Evolutionary conservation across 495 filamentous ascomycete genomes (phyloP), one percentile per base, ranked within the genome.

Genomic region (Aspergillus heteromorphus): DNA sequence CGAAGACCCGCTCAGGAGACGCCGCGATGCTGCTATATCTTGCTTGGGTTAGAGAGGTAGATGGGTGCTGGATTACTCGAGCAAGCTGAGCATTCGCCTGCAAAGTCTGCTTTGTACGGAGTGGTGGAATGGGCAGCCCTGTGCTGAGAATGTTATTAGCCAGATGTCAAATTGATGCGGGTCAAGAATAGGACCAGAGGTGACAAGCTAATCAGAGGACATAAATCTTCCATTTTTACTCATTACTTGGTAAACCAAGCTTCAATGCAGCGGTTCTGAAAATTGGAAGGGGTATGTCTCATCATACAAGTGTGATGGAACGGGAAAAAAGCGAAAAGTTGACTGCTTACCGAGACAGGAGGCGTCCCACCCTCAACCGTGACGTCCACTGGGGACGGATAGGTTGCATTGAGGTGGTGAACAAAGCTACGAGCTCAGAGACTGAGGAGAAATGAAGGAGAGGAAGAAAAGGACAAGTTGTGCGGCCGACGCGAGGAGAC

Each of bases 251-350:
- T 57, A 65, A 59, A 40, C 61, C 67, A 71, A 72, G 79, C 79
- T 93, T 89, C 92, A 84, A 87, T 88, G 91, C 92, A 95, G 90
- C 91, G 91, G 91, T 96, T 96, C 91, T 84, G 75, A 62, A 59
- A 63, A 45, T 52, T 72, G 68, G 65, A 68, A 61, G 59, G 62
- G 57, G 62, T 63, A 64, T 69, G 72, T 67, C 67, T 84, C 81
- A 79, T 84, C 81, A 75, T 73, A 48, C 62, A 53, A 60, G 54
- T 59, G 31, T 41, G 8, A 58, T 36, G 43, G 50, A 48, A 49
- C 54, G 21, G 36, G 25, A 63, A 50, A 18, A 48, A 49, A 54
- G 21, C 34, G 25, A 63, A 50, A 18, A 41, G 51, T 47, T 31
- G 48, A 31, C 38, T 23, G 52, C 74, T 73, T 74, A 77, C 73